phyloP scores from a whole-genome alignment of 2,329 filamentous ascomycete species.

The Fusarium sp. region DNA sequence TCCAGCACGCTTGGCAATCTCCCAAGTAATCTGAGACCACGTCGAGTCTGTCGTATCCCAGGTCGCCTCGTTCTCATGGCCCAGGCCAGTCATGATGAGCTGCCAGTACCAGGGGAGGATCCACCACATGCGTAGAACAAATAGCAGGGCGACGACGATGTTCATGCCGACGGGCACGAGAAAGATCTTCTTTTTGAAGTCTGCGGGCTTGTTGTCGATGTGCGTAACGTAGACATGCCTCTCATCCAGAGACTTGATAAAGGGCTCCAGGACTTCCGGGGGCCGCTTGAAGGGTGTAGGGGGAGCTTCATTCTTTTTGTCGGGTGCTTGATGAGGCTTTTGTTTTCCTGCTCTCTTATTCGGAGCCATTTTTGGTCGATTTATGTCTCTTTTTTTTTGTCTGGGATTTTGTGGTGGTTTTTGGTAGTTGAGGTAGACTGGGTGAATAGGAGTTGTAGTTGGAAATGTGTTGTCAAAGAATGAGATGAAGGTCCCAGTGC shows the following conservation, averaged over 20 bases:
- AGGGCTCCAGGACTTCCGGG: slow-evolving; percentile 70
- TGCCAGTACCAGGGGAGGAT: slow-evolving; percentile 79
- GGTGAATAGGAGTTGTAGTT: slow-evolving; percentile 23
- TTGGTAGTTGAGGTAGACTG: slow-evolving; percentile 8
- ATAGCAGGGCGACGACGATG: slow-evolving; percentile 69
- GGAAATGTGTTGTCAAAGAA: slow-evolving; percentile 38
- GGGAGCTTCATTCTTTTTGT: slow-evolving; percentile 49
- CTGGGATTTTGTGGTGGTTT: slow-evolving; percentile 7
- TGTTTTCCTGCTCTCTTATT: slow-evolving; percentile 50
- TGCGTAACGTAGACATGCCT: slow-evolving; percentile 85
- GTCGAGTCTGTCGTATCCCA: slow-evolving; percentile 68
- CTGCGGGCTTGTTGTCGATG: slow-evolving; percentile 75
- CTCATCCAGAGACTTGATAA: slow-evolving; percentile 73
- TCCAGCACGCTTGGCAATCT: slow-evolving; percentile 68
- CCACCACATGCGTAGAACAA: slow-evolving; percentile 74
- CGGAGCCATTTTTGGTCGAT: slow-evolving; percentile 46
- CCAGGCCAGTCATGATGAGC: slow-evolving; percentile 72
- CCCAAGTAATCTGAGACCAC: slow-evolving; percentile 65
- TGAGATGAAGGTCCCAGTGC: slow-evolving; percentile 8
- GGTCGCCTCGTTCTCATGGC: slow-evolving; percentile 72
- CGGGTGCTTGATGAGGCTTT: slow-evolving; percentile 43
- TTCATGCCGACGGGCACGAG: slow-evolving; percentile 83
- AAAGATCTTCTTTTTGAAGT: slow-evolving; percentile 86
- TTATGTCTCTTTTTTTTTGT: not conserved
- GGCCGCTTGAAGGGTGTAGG: slow-evolving; percentile 76